These are phyloP conservation scores for Astragalus glycyphyllos DNA, from an alignment of 306 rosid genomes.

Conservation along the genomic window DNA sequence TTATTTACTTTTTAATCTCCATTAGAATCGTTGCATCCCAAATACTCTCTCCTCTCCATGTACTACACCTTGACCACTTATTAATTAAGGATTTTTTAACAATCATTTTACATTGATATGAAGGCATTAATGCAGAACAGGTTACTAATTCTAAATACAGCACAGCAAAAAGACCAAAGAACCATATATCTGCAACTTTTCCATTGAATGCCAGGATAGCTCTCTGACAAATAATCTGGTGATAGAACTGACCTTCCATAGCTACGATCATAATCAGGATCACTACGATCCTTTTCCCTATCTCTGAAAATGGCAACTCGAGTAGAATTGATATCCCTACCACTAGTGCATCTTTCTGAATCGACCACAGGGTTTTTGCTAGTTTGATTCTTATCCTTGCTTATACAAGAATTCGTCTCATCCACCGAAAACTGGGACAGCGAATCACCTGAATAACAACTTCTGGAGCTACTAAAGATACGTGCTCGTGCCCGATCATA, in stretches of 20 bases:
- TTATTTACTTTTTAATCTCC: not conserved
- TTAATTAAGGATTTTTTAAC: not conserved
- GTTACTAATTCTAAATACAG: not conserved
- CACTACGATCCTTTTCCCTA: constrained; percentile 82
- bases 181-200: not conserved
- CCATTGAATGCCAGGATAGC: constrained; percentile 21
- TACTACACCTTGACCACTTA: not conserved
- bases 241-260: constrained; percentile 61
- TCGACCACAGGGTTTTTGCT: constrained; percentile 49
- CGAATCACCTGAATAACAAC: constrained; percentile 52
- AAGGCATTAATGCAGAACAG: not conserved
- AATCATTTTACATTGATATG: too few species aligned
- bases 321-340: constrained; percentile 55
- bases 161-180: constrained; percentile 12
- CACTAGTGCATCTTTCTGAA: constrained; percentile 47
- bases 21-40: not conserved
- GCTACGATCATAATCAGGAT: constrained; percentile 88
- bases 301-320: constrained; percentile 89
- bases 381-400: constrained; percentile 59
- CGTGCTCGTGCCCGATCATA: constrained; percentile 90
- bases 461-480: constrained; percentile 62
- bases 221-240: not conserved
- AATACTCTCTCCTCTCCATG: not conserved
- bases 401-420: too few species aligned
- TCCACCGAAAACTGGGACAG: too few species aligned